Evolutionary conservation across 805 yeast species (phyloP).

Genomic region (Hanseniaspora singularis): DNA sequence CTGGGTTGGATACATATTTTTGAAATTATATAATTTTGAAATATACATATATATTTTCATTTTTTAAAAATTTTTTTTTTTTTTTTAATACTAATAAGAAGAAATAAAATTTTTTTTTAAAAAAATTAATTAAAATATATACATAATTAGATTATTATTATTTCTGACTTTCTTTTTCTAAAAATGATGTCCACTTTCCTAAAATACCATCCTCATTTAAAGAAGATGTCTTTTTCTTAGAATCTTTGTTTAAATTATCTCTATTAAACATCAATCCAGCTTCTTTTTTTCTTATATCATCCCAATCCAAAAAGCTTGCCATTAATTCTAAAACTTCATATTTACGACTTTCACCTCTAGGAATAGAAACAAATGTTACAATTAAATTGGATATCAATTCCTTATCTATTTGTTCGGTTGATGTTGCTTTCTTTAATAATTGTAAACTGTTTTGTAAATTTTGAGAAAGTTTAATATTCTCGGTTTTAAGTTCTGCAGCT

Average conservation of each 20-base stretch:
- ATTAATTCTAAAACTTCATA: slow-evolving; percentile 82
- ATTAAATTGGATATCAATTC: slow-evolving; percentile 79
- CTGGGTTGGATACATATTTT: too few relatives aligned
- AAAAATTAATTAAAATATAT: not conserved
- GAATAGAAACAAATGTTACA: slow-evolving; percentile 72
- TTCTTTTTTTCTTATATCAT: slow-evolving; percentile 58
- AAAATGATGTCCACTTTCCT: slow-evolving; percentile 65
- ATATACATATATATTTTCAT: too few relatives aligned
- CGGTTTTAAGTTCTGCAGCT: slow-evolving; percentile 63
- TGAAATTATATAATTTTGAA: too few relatives aligned
- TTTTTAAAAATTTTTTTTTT: too few relatives aligned
- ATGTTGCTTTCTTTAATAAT: slow-evolving; percentile 65
- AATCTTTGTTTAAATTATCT: slow-evolving; percentile 18
- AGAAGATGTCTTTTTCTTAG: slow-evolving; percentile 30
- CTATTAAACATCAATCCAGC: slow-evolving; percentile 51
- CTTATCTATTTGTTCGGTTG: slow-evolving; percentile 69
- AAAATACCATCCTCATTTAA: slow-evolving; percentile 39
- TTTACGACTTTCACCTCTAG: slow-evolving; percentile 87
- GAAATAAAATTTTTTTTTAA: too few relatives aligned
- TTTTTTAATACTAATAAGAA: too few relatives aligned
- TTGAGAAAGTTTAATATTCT: slow-evolving; percentile 84
- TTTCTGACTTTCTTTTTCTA: slow-evolving; percentile 55
- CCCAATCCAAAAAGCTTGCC: slow-evolving; percentile 79
- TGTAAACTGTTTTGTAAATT: slow-evolving; percentile 88
- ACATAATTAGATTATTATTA: not conserved